These are phyloP conservation scores for Lecanicillium sp. DNA, from an alignment of 2,329 filamentous ascomycete species.

Conservation along the genomic window DNA sequence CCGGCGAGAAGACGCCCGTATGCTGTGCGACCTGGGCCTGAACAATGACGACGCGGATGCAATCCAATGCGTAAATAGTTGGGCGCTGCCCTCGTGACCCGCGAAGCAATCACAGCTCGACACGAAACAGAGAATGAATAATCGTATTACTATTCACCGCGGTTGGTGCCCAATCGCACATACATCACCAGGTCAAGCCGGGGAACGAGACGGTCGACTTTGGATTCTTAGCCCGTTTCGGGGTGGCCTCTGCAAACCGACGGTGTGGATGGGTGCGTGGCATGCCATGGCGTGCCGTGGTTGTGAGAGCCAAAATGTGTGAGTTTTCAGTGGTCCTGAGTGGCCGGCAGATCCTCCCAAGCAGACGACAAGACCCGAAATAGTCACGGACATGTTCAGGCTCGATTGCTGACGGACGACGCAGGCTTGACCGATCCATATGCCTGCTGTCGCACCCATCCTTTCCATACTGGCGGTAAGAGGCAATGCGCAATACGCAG, in stretches of 20 bases:
- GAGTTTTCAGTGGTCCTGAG: neutral
- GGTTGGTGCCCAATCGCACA: slow-evolving; percentile 8
- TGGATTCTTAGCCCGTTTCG: too few relatives aligned
- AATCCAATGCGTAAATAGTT: too few relatives aligned
- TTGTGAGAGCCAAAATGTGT: neutral
- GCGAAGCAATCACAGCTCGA: slow-evolving; percentile 5
- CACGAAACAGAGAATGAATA: slow-evolving; percentile 8
- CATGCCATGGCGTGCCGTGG: too few relatives aligned
- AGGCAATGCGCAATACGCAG: neutral
- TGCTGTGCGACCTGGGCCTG: neutral
- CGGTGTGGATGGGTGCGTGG: slow-evolving; percentile 2
- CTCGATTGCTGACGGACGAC: neutral
- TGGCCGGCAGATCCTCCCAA: neutral
- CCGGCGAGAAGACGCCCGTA: too few relatives aligned
- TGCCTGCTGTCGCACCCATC: neutral
- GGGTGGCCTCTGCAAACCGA: too few relatives aligned
- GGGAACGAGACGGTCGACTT: neutral
- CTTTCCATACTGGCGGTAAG: slow-evolving; percentile 3
- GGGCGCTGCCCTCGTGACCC: too few relatives aligned
- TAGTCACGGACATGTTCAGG: neutral
- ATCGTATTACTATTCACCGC: neutral
- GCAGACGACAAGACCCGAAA: too few relatives aligned
- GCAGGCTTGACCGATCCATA: too few relatives aligned
- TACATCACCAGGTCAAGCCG: neutral
- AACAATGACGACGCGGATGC: neutral